Base-by-base conservation (phyloP, 2,329 filamentous ascomycete genomes). In the Pleurostoma richardsiae region DNA sequence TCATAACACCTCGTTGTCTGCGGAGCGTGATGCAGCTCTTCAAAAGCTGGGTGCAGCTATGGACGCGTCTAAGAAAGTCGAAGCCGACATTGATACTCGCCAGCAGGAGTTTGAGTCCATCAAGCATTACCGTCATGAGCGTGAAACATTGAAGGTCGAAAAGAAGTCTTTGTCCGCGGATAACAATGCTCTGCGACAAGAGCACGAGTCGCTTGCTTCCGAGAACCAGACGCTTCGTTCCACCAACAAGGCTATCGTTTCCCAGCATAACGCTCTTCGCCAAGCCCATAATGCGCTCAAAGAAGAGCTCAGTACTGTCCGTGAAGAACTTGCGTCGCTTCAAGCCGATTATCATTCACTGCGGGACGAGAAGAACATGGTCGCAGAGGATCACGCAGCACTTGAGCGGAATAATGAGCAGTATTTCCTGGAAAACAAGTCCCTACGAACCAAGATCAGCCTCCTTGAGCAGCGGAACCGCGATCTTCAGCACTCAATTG, bases 11-110 rank as follows among this genome's bases (percentile, higher is more conserved):
- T 77, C 81, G 3, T 65, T 86, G 38, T 72, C 73, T 3, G 73
- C 78, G 29, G 85, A 88, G 62, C 76, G 82, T 29, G 83, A 88
- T 54, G 79, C 81, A 41, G 77, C 85, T 36, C 71, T 85, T 42
- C 74, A 74, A 44, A 83, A 84, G 55, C 71, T 84, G 5, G 77
- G 79, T 29, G 73, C 81, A 43, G 82, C 82, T 4, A 83, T 79
- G 39, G 71, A 76, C 43, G 49, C 50, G 39, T 56, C 55, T 31
- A 51, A 56, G 29, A 61, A 63, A 30, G 53, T 60, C 44, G 70
- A 73, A 47, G 80, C 52, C 3, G 58, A 59, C 49, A 53, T 59
- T 10, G 55, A 57, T 27, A 49, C 51, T 11, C 54, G 72, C 2
- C 66, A 68, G 30, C 66, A 65, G n/a, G 70, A 76, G 39, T 52